Percentiles rank a stretch among this genome's conserved stretches.
phyloP scores from a whole-genome alignment of 129 eudicot species.

The Escallonia rubra region DNA sequence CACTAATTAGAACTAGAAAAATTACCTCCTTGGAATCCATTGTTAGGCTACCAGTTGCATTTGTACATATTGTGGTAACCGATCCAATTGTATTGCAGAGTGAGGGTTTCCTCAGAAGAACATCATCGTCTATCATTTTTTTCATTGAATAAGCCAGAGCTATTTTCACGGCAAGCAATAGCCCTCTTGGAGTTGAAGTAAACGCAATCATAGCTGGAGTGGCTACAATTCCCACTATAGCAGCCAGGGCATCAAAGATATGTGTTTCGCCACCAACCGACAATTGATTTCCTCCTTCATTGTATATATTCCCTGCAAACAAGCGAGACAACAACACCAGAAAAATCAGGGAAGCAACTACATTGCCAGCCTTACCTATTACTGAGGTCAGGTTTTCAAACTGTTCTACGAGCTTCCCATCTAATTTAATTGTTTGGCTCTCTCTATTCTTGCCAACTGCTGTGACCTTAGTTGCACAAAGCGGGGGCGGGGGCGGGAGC shows the following conservation, averaged over 20 bases:
- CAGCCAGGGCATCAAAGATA: conserved; percentile 22
- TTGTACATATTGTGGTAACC: conserved; percentile 40
- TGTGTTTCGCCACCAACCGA: conserved; percentile 29
- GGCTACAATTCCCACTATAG: conserved; percentile 33
- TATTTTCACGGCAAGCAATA: conserved; percentile 40
- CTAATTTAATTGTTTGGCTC: conserved; percentile 29
- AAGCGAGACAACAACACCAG: conserved; percentile 30
- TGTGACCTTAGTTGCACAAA: too few species aligned
- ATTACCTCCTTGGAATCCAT: conserved; percentile 34
- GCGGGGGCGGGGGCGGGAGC: too few species aligned
- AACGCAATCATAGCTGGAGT: conserved; percentile 41
- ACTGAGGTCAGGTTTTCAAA: conserved; percentile 32
- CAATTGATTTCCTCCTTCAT: conserved; percentile 29
- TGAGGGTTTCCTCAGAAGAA: conserved; percentile 47
- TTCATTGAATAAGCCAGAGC: conserved; percentile 37
- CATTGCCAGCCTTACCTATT: conserved; percentile 35
- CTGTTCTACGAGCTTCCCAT: conserved; percentile 22
- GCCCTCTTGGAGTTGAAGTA: conserved; percentile 40
- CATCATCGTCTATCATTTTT: conserved; percentile 45
- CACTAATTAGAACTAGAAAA: too few species aligned
- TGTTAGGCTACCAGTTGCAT: conserved; percentile 46
- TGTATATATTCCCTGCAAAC: conserved; percentile 29
- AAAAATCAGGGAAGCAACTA: conserved; percentile 33
- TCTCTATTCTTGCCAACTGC: conserved; percentile 45
- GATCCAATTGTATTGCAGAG: conserved; percentile 59